Percentiles rank a stretch among this genome's conserved stretches.
phyloP scores from a whole-genome alignment of 768 basidiomycete genomes.

The Trametes cinnabarina region DNA sequence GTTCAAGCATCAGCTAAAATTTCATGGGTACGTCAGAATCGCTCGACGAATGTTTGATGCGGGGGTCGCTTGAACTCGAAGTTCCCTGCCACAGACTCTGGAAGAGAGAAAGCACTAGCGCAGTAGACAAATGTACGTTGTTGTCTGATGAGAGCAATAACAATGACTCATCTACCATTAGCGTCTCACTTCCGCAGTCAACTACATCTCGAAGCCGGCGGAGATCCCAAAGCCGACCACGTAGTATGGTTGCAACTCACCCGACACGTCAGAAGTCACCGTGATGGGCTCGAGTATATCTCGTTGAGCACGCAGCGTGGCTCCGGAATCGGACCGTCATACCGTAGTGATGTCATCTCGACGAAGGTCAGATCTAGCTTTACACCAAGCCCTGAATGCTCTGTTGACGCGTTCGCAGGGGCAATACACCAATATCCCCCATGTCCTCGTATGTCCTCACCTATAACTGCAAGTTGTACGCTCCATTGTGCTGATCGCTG shows the following conservation, averaged over 20 bases:
- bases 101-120: slow-evolving; percentile 31
- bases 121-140: background rate
- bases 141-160: background rate
- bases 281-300: slow-evolving; percentile 62
- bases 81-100: slow-evolving; percentile 24
- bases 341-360: background rate
- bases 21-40: slow-evolving; percentile 53
- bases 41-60: background rate
- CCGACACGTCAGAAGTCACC: slow-evolving; percentile 67
- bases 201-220: slow-evolving; percentile 26
- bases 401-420: slow-evolving; percentile 23
- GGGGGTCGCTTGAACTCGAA: background rate
- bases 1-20: slow-evolving; percentile 46
- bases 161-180: slow-evolving; percentile 11
- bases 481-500: background rate
- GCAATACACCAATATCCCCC: slow-evolving; percentile 43
- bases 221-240: slow-evolving; percentile 16
- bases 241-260: slow-evolving; percentile 83
- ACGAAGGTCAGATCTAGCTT: too few relatives aligned
- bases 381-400: too few relatives aligned
- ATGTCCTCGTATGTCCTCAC: slow-evolving; percentile 38
- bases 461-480: background rate
- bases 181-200: slow-evolving; percentile 42
- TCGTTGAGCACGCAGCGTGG: slow-evolving; percentile 39
- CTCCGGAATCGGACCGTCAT: background rate